These are phyloP conservation scores for Podospora fimiseda DNA, from an alignment of 495 filamentous ascomycete species.

Conservation along the genomic window DNA sequence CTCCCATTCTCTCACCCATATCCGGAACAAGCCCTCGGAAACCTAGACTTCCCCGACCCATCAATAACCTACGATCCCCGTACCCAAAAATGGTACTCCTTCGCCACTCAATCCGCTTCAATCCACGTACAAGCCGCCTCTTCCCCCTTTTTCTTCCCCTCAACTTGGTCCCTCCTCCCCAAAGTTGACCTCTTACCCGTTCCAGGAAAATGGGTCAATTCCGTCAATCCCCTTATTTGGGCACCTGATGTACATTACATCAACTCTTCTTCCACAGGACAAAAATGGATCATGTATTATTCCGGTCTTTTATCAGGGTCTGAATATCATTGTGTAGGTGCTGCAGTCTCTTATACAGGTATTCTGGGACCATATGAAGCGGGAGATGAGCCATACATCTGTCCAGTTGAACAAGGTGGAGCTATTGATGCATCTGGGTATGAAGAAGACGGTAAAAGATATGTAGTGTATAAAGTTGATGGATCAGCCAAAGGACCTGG, in stretches of 20 bases:
- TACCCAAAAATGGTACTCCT: conserved; percentile 28
- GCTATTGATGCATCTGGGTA: conserved; percentile 55
- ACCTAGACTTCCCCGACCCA: conserved; percentile 30
- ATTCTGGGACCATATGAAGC: conserved; percentile 46
- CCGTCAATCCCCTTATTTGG: conserved; percentile 31
- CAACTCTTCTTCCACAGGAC: conserved; percentile 15
- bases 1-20: not conserved
- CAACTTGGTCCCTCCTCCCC: conserved; percentile 17
- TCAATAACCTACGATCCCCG: conserved; percentile 23
- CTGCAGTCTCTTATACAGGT: conserved; percentile 31
- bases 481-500: conserved; percentile 52
- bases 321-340: conserved; percentile 47
- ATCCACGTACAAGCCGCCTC: conserved; percentile 29
- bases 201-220: conserved; percentile 23
- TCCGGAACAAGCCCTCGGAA: conserved; percentile 4
- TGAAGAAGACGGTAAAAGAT: conserved; percentile 40
- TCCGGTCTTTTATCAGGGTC: conserved; percentile 35
- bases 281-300: conserved; percentile 54
- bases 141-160: conserved; percentile 8
- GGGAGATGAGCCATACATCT: conserved; percentile 39
- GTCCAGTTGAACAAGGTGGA: conserved; percentile 45
- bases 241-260: conserved; percentile 42
- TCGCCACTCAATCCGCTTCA: conserved; percentile 23
- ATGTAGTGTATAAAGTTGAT: conserved; percentile 57
- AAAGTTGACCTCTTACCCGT: conserved; percentile 23